Conservation (phyloP, 2,329 filamentous ascomycete genomes). For the Pyrenochaeta sp. region DNA sequence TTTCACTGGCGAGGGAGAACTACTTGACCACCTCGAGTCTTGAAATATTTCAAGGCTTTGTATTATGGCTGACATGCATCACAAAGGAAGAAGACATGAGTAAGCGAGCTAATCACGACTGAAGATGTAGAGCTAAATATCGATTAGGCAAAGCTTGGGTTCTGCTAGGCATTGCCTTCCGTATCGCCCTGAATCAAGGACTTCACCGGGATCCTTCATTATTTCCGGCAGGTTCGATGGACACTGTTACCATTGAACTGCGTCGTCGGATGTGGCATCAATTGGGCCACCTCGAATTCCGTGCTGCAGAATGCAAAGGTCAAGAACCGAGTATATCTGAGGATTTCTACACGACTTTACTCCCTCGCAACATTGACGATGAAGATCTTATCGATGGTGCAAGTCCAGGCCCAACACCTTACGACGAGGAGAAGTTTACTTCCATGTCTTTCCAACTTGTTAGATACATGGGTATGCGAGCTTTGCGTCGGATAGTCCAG, state of each 20-base stretch:
- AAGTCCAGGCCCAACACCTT: conserved; percentile 37
- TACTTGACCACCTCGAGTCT: conserved; percentile 48
- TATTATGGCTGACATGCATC: conserved; percentile 48
- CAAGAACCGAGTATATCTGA: conserved; percentile 48
- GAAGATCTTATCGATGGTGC: conserved; percentile 48
- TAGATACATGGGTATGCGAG: conserved; percentile 43
- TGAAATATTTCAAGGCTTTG: conserved; percentile 48
- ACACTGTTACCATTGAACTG: conserved; percentile 46
- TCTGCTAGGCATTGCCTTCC: conserved; percentile 45
- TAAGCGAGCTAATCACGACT: conserved; percentile 13
- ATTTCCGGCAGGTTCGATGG: conserved; percentile 46
- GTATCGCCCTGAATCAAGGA: conserved; percentile 48
- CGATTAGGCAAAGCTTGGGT: conserved; percentile 46
- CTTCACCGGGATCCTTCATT: conserved; percentile 48
- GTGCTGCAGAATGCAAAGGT: conserved; percentile 49
- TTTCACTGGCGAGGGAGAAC: conserved; percentile 45
- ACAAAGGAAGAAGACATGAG: conserved; percentile 50
- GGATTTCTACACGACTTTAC: conserved; percentile 47
- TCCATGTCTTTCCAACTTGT: conserved; percentile 47
- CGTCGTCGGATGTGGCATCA: conserved; percentile 49
- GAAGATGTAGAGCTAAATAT: conserved; percentile 8
- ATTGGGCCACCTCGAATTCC: conserved; percentile 47
- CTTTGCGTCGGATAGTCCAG: conserved; percentile 45
- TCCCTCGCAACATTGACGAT: conserved; percentile 49
- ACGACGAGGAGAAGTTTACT: conserved; percentile 43